Conservation (phyloP, 2,329 filamentous ascomycete genomes). For the Monosporascus sp. region DNA sequence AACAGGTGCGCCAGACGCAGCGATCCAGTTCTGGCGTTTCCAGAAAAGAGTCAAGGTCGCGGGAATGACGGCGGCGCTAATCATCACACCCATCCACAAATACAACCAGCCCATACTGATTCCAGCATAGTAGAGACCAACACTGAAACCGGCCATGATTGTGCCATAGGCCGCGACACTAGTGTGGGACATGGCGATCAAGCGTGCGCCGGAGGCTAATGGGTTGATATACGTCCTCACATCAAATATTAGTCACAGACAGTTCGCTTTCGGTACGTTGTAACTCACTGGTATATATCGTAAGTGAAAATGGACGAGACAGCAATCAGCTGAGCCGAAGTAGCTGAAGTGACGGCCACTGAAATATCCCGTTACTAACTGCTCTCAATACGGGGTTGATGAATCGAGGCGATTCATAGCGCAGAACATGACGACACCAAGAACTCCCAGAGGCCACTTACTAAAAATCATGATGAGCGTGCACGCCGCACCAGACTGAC, state of each 20-base stretch:
- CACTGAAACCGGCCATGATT: conserved; percentile 69
- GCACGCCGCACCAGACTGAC: conserved; percentile 70
- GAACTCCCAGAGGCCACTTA: background rate
- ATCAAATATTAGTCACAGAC: background rate
- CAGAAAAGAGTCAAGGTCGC: conserved; percentile 74
- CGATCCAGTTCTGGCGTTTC: conserved; percentile 51
- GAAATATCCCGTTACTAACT: background rate
- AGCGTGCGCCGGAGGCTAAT: conserved; percentile 60
- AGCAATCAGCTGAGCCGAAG: conserved; percentile 76
- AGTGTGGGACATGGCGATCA: conserved; percentile 72
- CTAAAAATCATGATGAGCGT: conserved; percentile 75
- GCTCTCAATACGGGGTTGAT: background rate
- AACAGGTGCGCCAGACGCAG: conserved; percentile 52
- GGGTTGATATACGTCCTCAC: conserved; percentile 76
- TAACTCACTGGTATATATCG: conserved; percentile 58
- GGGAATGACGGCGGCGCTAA: conserved; percentile 75
- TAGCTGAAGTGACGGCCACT: conserved; percentile 76
- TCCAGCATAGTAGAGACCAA: conserved; percentile 64
- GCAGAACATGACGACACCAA: background rate
- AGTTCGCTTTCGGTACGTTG: background rate
- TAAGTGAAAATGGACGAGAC: conserved; percentile 84
- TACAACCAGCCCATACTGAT: conserved; percentile 87
- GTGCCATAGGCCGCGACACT: conserved; percentile 64
- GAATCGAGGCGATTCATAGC: background rate
- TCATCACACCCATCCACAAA: conserved; percentile 83